Evolutionary conservation across 2,329 filamentous ascomycete species (phyloP), one percentile per base, ranked within the genome.

Genomic region (Phoma sp.): DNA sequence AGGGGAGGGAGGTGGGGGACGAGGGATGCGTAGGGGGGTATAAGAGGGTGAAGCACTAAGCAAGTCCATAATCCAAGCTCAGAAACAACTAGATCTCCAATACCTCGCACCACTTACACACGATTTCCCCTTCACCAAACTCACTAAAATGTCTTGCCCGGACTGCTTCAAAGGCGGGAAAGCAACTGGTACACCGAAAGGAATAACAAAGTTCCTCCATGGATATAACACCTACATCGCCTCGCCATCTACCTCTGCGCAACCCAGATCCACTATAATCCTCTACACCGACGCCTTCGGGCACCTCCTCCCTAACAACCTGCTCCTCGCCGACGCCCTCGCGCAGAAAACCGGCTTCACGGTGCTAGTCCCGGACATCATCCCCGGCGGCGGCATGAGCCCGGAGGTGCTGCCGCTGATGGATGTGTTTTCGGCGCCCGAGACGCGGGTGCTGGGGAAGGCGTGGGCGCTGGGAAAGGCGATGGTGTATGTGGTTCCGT

Each of bases 261-360:
- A 27, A 5, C 49, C 63, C 3, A 38, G 19, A 4, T 57, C 55
- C 6, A 65, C 63, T 4, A 63, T 70, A 54, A 60, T 70, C 48
- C 58, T 58, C 54, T 62, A 51, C 56, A 65, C 64, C 19, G 67
- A 70, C 45, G 64, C 61, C 40, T 68, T 70, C 36, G 67, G 64
- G n/a, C 61, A 65, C 38, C 33, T 37, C 2, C 58, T 70, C 21
- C 49, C 61, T 33, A 70, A 70, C 58, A 68, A 65, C 58, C 57
- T 61, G 17, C 54, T 70, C 33, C 60, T 70, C 37, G 64, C 67
- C 25, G 67, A 70, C 51, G 57, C 60, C 6, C 64, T 65, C 36
- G 60, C 63, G n/a, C 19, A 44, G 5, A 44, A 35, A 10, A 64
- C 58, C 1, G 55, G 53, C 25, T 37, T 52, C 39, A 57, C 58